Conservation (phyloP, 768 basidiomycete genomes). For the Kockovaella imperatae region DNA sequence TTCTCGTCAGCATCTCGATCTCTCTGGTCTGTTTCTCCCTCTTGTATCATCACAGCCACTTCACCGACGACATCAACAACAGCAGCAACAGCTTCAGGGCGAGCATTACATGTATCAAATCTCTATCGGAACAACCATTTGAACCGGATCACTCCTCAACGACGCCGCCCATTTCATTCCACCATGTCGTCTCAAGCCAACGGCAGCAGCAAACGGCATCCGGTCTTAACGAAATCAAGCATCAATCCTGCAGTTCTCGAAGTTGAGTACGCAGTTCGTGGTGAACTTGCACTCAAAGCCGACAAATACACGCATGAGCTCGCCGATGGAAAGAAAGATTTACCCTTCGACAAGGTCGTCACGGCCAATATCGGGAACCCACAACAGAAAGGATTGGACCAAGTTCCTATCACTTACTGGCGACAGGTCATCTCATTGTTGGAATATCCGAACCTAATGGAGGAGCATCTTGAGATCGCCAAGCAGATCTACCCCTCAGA, state of each 20-base stretch:
- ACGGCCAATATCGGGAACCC: constrained; percentile 97
- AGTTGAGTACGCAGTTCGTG: constrained; percentile 94
- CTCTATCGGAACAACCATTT: too few relatives aligned
- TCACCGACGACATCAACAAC: too few relatives aligned
- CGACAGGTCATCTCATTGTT: constrained; percentile 87
- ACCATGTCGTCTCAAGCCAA: background rate
- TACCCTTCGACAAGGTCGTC: constrained; percentile 84
- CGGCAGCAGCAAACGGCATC: constrained; percentile 3
- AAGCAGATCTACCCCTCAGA: constrained; percentile 74
- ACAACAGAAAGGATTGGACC: constrained; percentile 89
- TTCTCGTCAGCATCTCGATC: too few relatives aligned
- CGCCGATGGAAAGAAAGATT: constrained; percentile 19
- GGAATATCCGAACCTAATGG: constrained; percentile 80
- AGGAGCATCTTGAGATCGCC: constrained; percentile 53
- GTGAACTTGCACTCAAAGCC: constrained; percentile 90
- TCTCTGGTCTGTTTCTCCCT: too few relatives aligned
- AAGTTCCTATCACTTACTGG: constrained; percentile 82
- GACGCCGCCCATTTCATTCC: too few relatives aligned
- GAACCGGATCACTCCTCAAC: too few relatives aligned
- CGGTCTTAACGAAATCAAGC: constrained; percentile 56
- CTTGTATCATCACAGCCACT: too few relatives aligned
- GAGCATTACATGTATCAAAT: too few relatives aligned
- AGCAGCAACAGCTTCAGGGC: too few relatives aligned
- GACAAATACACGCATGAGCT: constrained; percentile 70
- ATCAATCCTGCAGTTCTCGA: constrained; percentile 78